These are phyloP conservation scores for Lippia alba DNA, from an alignment of 305 asterid species.

Conservation along the genomic window DNA sequence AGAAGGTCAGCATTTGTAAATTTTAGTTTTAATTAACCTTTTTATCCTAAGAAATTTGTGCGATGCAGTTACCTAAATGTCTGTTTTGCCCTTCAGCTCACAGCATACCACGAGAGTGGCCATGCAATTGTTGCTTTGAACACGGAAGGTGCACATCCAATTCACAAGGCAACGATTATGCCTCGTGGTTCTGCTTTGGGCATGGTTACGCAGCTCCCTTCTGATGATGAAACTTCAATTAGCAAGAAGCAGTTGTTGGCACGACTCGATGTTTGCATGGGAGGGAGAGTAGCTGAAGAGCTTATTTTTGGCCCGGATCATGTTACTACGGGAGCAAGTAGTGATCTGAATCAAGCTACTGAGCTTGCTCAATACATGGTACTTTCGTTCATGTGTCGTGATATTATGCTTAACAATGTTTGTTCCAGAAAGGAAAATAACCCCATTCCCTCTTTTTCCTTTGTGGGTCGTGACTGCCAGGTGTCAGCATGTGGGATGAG, in stretches of 20 bases:
- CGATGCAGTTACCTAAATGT: constrained; percentile 17
- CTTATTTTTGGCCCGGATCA: constrained; percentile 89
- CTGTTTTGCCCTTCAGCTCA: constrained; percentile 60
- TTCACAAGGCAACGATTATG: constrained; percentile 95
- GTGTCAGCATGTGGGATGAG: constrained; percentile 95
- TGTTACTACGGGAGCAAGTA: constrained; percentile 90
- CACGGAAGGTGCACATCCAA: constrained; percentile 96
- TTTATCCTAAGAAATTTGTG: background rate
- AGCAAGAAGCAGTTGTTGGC: constrained; percentile 94
- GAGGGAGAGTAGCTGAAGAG: constrained; percentile 97
- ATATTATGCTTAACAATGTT: background rate
- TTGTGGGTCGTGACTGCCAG: constrained; percentile 38
- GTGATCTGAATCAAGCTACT: constrained; percentile 89
- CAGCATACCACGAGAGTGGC: constrained; percentile 98
- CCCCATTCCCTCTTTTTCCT: background rate
- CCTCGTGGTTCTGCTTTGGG: constrained; percentile 96
- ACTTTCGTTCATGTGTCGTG: constrained; percentile 18
- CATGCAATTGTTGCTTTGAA: constrained; percentile 94
- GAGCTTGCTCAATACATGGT: constrained; percentile 97
- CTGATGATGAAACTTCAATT: constrained; percentile 86
- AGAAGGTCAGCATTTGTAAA: constrained; percentile 50
- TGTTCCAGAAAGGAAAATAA: background rate
- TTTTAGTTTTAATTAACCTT: background rate
- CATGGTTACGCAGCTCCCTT: constrained; percentile 99
- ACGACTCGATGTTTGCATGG: constrained; percentile 98